Evolutionary conservation across 192 early-diverging fungal species (phyloP).

Genomic region (Spizellomyces punctatus): DNA sequence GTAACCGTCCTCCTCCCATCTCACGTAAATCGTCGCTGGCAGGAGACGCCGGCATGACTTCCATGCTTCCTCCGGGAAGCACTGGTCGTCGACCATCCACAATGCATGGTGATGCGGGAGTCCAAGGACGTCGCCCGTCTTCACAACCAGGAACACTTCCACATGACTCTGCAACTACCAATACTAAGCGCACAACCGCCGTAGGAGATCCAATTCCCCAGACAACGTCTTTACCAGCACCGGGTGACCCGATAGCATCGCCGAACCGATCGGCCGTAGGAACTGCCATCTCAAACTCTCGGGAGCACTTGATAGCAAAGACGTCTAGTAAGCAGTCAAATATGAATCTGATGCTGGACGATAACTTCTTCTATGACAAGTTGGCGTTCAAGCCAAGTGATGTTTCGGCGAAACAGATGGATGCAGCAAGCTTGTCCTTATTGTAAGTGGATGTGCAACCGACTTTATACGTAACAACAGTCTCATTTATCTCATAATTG

Average conservation of each 20-base stretch:
- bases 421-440: constrained; percentile 24
- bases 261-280: constrained; percentile 11
- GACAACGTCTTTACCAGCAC: constrained; percentile 5
- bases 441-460: constrained; percentile 27
- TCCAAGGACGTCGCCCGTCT: not conserved
- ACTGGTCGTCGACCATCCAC: not conserved
- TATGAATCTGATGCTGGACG: constrained; percentile 7
- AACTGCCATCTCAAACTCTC: constrained; percentile 11
- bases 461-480: not conserved
- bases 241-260: constrained; percentile 16
- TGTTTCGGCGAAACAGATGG: constrained; percentile 38
- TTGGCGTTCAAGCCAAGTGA: constrained; percentile 18
- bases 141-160: not conserved
- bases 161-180: not conserved
- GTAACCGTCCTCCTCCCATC: too few species aligned
- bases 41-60: not conserved
- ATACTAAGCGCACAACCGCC: constrained; percentile 7
- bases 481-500: not conserved
- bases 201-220: constrained; percentile 26
- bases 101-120: not conserved
- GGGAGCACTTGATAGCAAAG: not conserved
- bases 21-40: too few species aligned
- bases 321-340: not conserved
- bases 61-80: constrained; percentile 2
- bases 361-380: constrained; percentile 33